A percentile compares a stretch with the other conserved stretches of the same genome.
Evolutionary conservation across 345 rosid genomes (phyloP).

Genomic region (Balakata baccata): DNA sequence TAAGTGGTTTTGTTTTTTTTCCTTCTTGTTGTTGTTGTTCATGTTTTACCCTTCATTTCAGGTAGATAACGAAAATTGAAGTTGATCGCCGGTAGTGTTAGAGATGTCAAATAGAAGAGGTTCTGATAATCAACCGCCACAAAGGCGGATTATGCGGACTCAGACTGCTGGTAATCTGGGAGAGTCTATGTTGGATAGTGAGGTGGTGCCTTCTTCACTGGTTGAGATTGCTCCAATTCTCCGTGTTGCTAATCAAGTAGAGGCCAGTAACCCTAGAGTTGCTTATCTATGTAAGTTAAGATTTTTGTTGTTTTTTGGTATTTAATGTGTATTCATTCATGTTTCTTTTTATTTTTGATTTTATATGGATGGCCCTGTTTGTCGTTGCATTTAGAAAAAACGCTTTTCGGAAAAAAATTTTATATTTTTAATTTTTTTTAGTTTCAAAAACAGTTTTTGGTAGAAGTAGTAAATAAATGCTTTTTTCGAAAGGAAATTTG

Average conservation of each 20-base stretch:
- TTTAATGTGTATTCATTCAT: background rate
- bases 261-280: slow-evolving; percentile 81
- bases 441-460: too few relatives aligned
- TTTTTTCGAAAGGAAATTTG: too few relatives aligned
- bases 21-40: background rate
- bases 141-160: slow-evolving; percentile 64
- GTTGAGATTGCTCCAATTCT: slow-evolving; percentile 97
- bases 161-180: slow-evolving; percentile 96
- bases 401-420: too few relatives aligned
- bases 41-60: slow-evolving; percentile 5
- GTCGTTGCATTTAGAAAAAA: too few relatives aligned
- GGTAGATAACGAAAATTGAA: background rate
- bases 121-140: slow-evolving; percentile 34
- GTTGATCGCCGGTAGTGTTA: slow-evolving; percentile 18
- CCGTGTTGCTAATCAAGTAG: slow-evolving; percentile 99
- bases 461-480: too few relatives aligned
- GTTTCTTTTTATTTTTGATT: background rate
- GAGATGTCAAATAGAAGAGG: slow-evolving; percentile 53
- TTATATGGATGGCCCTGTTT: background rate
- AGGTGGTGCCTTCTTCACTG: slow-evolving; percentile 94
- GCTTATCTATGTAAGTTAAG: slow-evolving; percentile 86
- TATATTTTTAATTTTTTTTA: too few relatives aligned
- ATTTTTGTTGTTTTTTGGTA: background rate
- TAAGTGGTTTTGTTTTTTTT: background rate
- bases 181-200: slow-evolving; percentile 84